Evolutionary conservation across 257 asterid genomes (phyloP).

Genomic region (Scutellaria galericulata): DNA sequence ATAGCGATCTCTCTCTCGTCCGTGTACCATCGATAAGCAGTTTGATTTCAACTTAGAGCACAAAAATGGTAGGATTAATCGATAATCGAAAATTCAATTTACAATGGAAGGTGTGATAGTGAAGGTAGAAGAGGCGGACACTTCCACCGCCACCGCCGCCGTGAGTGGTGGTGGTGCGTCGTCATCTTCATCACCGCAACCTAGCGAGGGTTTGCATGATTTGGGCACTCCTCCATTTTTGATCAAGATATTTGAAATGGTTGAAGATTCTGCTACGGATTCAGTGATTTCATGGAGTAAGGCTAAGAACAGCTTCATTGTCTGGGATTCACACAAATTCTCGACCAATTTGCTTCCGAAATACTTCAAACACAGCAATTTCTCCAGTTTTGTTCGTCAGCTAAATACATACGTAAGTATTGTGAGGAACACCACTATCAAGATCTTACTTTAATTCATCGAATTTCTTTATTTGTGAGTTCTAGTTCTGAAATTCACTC

Average conservation of each 20-base stretch:
- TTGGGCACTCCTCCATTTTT: slow-evolving; percentile 31
- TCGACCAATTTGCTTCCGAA: slow-evolving; percentile 74
- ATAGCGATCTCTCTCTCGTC: background rate
- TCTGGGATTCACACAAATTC: slow-evolving; percentile 73
- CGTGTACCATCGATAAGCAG: background rate
- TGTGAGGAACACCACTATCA: background rate
- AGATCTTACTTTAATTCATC: background rate
- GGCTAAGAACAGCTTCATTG: slow-evolving; percentile 78
- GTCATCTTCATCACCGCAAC: slow-evolving; percentile 46
- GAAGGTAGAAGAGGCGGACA: slow-evolving; percentile 23
- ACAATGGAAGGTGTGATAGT: slow-evolving; percentile 29
- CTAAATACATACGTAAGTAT: slow-evolving; percentile 88
- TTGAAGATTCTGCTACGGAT: slow-evolving; percentile 82
- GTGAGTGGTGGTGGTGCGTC: slow-evolving; percentile 10
- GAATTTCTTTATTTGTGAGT: background rate
- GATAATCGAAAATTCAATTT: too few relatives aligned
- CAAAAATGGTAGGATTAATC: background rate
- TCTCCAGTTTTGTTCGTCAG: slow-evolving; percentile 91
- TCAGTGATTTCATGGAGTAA: slow-evolving; percentile 77
- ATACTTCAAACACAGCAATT: slow-evolving; percentile 81
- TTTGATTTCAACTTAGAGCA: background rate
- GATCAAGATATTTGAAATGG: slow-evolving; percentile 48
- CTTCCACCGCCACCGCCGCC: slow-evolving; percentile 1
- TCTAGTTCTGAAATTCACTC: background rate
- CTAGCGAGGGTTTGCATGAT: slow-evolving; percentile 64